Percentiles rank a stretch among this genome's conserved stretches.
Conservation (phyloP, 805 yeast species). For the Ogataea ganodermae region DNA sequence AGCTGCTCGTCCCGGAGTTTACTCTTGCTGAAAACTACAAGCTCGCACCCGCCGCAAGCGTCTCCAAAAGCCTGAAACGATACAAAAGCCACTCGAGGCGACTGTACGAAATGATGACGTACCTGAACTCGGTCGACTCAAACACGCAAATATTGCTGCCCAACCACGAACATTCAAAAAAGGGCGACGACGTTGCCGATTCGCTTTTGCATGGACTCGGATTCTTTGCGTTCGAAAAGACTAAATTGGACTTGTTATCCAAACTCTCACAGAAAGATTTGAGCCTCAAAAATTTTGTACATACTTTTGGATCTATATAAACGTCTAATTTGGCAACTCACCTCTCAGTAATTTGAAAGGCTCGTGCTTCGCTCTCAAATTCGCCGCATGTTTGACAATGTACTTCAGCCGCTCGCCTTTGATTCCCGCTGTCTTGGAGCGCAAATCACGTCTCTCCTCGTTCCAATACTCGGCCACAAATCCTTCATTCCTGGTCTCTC, state of each 20-base stretch:
- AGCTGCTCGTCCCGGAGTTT: not conserved
- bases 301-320: not conserved
- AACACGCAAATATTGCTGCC: constrained; percentile 9
- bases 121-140: constrained; percentile 24
- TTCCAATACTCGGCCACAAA: constrained; percentile 36
- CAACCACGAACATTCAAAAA: constrained; percentile 30
- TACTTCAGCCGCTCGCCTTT: constrained; percentile 32
- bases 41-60: not conserved
- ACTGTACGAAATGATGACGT: constrained; percentile 29
- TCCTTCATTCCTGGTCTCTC: constrained; percentile 38
- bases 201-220: constrained; percentile 62
- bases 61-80: not conserved
- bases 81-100: constrained; percentile 23
- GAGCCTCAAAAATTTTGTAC: not conserved
- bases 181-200: constrained; percentile 69
- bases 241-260: constrained; percentile 20
- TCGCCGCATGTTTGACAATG: constrained; percentile 32
- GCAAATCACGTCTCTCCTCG: constrained; percentile 26
- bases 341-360: constrained; percentile 31
- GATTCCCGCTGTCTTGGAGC: constrained; percentile 29
- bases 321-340: not conserved
- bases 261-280: constrained; percentile 6
- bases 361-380: constrained; percentile 25
- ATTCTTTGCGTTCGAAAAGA: constrained; percentile 46
- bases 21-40: constrained; percentile 1